Conservation (phyloP, 352 stramenopile species). For the Globisporangium barbulae region DNA sequence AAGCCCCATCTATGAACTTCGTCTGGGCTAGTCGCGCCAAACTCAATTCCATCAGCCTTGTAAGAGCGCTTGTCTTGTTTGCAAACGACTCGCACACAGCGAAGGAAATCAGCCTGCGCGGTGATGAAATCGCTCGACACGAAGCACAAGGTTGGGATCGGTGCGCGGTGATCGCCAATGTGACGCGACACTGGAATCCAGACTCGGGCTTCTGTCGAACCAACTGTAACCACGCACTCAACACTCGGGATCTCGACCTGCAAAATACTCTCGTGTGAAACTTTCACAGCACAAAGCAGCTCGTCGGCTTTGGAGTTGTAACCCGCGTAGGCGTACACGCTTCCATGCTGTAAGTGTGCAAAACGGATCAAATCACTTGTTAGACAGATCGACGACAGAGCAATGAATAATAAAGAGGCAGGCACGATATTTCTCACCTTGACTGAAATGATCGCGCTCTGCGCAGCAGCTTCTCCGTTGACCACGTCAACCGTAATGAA, state of each 20-base stretch:
- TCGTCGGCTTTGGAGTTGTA: slow-evolving; percentile 23
- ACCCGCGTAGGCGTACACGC: slow-evolving; percentile 17
- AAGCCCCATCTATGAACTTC: neutral
- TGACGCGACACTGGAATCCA: slow-evolving; percentile 19
- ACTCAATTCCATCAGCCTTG: neutral
- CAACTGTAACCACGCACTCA: slow-evolving; percentile 17
- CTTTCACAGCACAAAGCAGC: slow-evolving; percentile 16
- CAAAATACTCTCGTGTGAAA: slow-evolving; percentile 10
- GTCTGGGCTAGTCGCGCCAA: neutral
- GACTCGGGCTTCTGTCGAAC: slow-evolving; percentile 27
- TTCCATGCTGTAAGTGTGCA: slow-evolving; percentile 25
- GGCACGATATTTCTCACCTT: slow-evolving; percentile 13
- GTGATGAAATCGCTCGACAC: slow-evolving; percentile 6
- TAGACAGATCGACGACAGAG: neutral
- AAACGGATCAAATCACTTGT: neutral
- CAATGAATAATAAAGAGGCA: too few species aligned
- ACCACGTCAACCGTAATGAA: slow-evolving; percentile 38
- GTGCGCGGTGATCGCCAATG: slow-evolving; percentile 13
- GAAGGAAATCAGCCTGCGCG: neutral
- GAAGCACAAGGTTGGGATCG: slow-evolving; percentile 17
- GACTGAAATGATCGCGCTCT: slow-evolving; percentile 10
- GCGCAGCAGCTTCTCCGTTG: slow-evolving; percentile 7
- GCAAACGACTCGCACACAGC: neutral
- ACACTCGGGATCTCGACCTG: slow-evolving; percentile 5
- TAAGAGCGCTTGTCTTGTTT: neutral